Evolutionary conservation across 1,139 yeast genomes (phyloP).

Genomic region (Zygosaccharomyces pseudobailii): DNA sequence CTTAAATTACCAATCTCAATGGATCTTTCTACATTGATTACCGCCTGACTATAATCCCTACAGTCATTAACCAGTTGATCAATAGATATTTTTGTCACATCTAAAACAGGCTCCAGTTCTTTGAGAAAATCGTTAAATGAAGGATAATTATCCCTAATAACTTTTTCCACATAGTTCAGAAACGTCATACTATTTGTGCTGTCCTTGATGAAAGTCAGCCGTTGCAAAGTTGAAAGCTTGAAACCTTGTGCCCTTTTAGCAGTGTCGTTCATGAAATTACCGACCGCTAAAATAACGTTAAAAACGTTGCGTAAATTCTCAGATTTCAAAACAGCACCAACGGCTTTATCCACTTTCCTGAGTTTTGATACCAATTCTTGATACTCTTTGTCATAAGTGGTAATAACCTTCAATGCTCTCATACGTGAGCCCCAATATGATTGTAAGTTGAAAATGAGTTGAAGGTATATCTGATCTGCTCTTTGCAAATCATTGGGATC

Average conservation of each 20-base stretch:
- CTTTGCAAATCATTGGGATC: slow-evolving; percentile 71
- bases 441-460: slow-evolving; percentile 66
- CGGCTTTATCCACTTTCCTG: slow-evolving; percentile 59
- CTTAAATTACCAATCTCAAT: slow-evolving; percentile 73
- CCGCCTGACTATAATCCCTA: slow-evolving; percentile 48
- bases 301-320: slow-evolving; percentile 59
- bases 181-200: slow-evolving; percentile 74
- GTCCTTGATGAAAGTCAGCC: slow-evolving; percentile 73
- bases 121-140: slow-evolving; percentile 54
- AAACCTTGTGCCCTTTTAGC: slow-evolving; percentile 79
- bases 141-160: slow-evolving; percentile 64
- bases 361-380: slow-evolving; percentile 59
- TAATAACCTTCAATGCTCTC: slow-evolving; percentile 59
- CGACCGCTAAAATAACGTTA: slow-evolving; percentile 74
- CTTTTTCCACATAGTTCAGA: slow-evolving; percentile 72
- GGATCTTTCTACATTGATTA: slow-evolving; percentile 66
- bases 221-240: slow-evolving; percentile 66
- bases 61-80: slow-evolving; percentile 66
- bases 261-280: slow-evolving; percentile 78
- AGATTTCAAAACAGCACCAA: slow-evolving; percentile 55
- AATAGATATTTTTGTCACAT: slow-evolving; percentile 60
- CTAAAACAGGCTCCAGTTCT: slow-evolving; percentile 55
- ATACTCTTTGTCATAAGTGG: slow-evolving; percentile 65
- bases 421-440: slow-evolving; percentile 79
- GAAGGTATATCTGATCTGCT: slow-evolving; percentile 70